Evolutionary conservation across 768 basidiomycete species (phyloP), one percentile per base, ranked within the genome.

Genomic region (Suillus brevipes): DNA sequence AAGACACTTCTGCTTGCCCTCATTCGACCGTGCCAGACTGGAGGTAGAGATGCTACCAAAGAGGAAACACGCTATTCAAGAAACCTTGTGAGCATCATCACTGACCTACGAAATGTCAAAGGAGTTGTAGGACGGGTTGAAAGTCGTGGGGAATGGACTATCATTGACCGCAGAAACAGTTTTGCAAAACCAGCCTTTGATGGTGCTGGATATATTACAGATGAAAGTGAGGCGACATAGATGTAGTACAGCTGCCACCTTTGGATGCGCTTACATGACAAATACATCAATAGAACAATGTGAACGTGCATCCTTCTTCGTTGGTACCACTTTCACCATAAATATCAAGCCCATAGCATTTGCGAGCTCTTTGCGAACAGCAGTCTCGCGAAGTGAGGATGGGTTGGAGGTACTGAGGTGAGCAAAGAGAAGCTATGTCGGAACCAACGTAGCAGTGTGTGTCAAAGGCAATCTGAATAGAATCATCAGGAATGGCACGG

Each of bases 1-100:
- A 64, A 66, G 42, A 57, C 58, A 6, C 45, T 58, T 3, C 37
- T 69, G 18, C 65, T 74, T 5, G 70, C 67, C 4, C 60, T 69
- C 4, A 64, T 73, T 28, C 55, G 20, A 3, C 69, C 70, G 12
- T 73, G 72, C 43, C 43, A 45, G 43, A 45, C 43, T 4, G 20
- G 43, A 45, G 43, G 43, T 3, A 45, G 43, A 45, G 43, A 45
- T 45, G 43, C 43, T 45, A 45, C 20, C 43, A 45, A 45, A 5
- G 43, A 45, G 43, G 43, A 45, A 45, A 45, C 43, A 45, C 9
- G 2, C 20, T 45, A 45, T n/a, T n/a, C 43, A 20, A 45, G 20
- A 45, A 45, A 45, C 20, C 43, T 45, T 45, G 43, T 8, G 0
- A 45, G 7, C 18, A 59, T 72, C 28, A 65, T 69, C 4, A 61